Base-by-base conservation (phyloP, 768 basidiomycete genomes). In the Serendipita vermifera region DNA sequence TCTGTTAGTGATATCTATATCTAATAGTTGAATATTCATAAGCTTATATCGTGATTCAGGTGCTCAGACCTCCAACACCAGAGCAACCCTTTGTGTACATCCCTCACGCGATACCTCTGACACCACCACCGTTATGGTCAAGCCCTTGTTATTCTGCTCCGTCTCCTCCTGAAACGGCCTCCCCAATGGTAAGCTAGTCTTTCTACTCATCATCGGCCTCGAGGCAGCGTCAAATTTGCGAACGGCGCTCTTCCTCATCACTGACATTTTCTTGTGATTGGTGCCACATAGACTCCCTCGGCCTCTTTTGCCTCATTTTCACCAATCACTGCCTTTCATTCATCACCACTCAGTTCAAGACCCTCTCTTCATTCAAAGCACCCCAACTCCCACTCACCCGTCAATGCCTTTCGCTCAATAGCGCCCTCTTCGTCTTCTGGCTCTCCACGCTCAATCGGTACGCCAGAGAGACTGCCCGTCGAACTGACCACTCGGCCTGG, bases 71-170 rank as follows among this genome's bases (percentile, higher is more conserved):
- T 9, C 6, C 46, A 29, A 26, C 46, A 29, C 46, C 46, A 15
- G 9, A 15, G 9, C 20, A 15, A 20, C 31, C 22, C 15, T 51
- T 29, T 29, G 29, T 51, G n/a, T 29, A 22, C n/a, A 51, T 15
- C n/a, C 46, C 46, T 15, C 46, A 29, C 24, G 24, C 46, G 46
- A 51, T 51, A 20, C 46, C 46, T 20, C 24, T 15, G 46, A 51
- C 46, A 7, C 46, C 46, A 20, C 22, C 46, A 20, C 5, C 9
- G 20, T n/a, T n/a, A n/a, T 51, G 46, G 46, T 15, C 9, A 51
- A 51, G 46, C 27, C 46, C 46, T 26, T n/a, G n/a, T n/a, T 51
- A 51, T 51, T 51, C 20, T 29, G 46, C 27, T 15, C 31, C 46
- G 29, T 51, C 46, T 29, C 46, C 46, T 20, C 31, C 46, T 26